Conservation (phyloP, 1,139 yeast genomes). For the Yueomyces sp. region DNA sequence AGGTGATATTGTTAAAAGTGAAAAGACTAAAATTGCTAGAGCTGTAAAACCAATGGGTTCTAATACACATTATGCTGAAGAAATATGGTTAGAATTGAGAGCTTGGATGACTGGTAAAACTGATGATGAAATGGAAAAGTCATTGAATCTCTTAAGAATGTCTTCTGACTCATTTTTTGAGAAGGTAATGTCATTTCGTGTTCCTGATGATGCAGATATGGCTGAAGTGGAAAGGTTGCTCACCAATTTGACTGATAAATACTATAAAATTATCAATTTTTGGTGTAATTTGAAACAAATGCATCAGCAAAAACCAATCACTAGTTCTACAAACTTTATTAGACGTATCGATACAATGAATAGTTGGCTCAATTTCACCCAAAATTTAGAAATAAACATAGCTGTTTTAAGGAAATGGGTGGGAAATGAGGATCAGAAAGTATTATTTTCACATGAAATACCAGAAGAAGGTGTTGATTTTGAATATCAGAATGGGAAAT, state of each 20-base stretch:
- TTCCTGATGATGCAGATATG: constrained; percentile 8
- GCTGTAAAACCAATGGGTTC: constrained; percentile 27
- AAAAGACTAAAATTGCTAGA: constrained; percentile 65
- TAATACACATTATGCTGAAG: constrained; percentile 56
- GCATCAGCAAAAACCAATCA: constrained; percentile 65
- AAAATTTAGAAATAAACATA: constrained; percentile 50
- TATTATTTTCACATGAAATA: constrained; percentile 3
- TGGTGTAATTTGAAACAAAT: constrained; percentile 77
- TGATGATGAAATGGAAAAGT: constrained; percentile 64
- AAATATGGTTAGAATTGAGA: constrained; percentile 57
- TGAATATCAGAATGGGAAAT: constrained; percentile 46
- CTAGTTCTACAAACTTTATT: constrained; percentile 53
- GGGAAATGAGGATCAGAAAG: constrained; percentile 68
- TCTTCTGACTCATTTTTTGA: constrained; percentile 64
- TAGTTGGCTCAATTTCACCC: constrained; percentile 74
- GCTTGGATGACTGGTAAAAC: constrained; percentile 77
- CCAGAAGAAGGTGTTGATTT: constrained; percentile 11
- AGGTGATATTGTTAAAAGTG: constrained; percentile 88
- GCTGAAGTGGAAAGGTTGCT: constrained; percentile 14
- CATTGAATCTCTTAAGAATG: constrained; percentile 60
- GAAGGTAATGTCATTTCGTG: constrained; percentile 38
- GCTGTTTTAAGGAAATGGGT: constrained; percentile 51
- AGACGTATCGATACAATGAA: constrained; percentile 62
- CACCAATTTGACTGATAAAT: constrained; percentile 38
- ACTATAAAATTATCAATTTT: constrained; percentile 57